phyloP scores from a whole-genome alignment of 345 rosid species.

The Eucalyptus polyanthemos region DNA sequence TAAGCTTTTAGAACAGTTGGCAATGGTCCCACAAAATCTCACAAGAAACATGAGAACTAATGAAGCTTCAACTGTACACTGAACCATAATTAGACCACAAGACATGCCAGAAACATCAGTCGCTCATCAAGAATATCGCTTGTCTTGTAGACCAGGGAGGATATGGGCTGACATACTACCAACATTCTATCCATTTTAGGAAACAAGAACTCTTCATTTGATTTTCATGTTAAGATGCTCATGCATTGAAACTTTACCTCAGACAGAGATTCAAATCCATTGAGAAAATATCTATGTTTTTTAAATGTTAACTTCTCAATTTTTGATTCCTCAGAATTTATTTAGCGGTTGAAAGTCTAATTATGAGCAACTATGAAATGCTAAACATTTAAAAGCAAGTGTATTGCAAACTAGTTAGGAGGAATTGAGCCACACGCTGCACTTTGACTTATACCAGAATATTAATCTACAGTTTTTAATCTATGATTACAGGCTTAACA shows the following conservation, averaged over 20 bases:
- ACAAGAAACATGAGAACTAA: not conserved
- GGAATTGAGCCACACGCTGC: not conserved
- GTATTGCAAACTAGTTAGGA: not conserved
- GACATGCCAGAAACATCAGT: not conserved
- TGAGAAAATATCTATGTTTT: not conserved
- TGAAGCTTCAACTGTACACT: not conserved
- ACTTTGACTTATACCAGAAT: not conserved
- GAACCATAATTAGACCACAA: not conserved
- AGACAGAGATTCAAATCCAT: not conserved
- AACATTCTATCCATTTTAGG: not conserved
- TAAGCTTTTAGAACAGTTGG: too few relatives aligned
- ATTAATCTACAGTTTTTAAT: not conserved
- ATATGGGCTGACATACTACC: not conserved
- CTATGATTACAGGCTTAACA: not conserved
- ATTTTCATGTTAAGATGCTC: not conserved
- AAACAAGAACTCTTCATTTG: not conserved
- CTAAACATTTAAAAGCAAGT: not conserved
- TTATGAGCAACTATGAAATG: not conserved
- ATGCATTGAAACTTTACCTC: not conserved
- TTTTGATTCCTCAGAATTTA: not conserved
- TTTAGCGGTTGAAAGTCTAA: not conserved
- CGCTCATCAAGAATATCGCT: not conserved
- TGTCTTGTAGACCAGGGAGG: not conserved
- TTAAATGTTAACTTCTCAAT: not conserved
- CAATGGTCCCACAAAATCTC: too few relatives aligned